Evolutionary conservation across 2,329 filamentous ascomycete genomes (phyloP).

Genomic region (Beauveria sp.): DNA sequence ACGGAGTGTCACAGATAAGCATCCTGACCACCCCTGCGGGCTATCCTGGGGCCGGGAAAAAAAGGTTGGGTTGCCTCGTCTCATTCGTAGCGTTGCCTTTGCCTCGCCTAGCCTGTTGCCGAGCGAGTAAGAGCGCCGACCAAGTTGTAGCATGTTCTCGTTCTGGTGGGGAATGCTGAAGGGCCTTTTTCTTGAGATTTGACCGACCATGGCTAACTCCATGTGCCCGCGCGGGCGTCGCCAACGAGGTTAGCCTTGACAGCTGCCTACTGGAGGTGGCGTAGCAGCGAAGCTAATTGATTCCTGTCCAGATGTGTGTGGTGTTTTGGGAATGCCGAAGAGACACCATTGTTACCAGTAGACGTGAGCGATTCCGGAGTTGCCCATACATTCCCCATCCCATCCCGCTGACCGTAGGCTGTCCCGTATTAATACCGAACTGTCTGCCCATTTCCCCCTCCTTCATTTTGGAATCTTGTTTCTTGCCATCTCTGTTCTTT

Average conservation of each 20-base stretch:
- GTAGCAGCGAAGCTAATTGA: neutral
- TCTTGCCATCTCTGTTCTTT: conserved; percentile 8
- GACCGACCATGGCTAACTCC: neutral
- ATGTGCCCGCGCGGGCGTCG: neutral
- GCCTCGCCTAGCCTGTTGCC: neutral
- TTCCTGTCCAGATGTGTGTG: neutral
- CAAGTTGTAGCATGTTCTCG: conserved; percentile 1
- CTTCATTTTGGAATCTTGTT: neutral
- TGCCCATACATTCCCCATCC: conserved; percentile 2
- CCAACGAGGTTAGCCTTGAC: neutral
- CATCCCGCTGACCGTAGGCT: neutral
- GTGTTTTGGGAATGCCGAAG: neutral
- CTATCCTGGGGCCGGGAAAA: neutral
- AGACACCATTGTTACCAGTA: neutral
- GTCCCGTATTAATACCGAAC: conserved; percentile 14
- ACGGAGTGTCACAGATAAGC: conserved; percentile 11
- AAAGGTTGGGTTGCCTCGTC: neutral
- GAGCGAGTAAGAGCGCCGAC: conserved; percentile 3
- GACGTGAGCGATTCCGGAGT: conserved; percentile 9
- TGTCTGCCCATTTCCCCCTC: conserved; percentile 11
- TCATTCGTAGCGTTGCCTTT: conserved; percentile 2
- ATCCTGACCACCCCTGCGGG: conserved; percentile 1
- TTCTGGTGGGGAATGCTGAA: neutral
- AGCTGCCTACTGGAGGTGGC: neutral
- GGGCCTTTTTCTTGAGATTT: neutral